phyloP scores from a whole-genome alignment of 202 grass and related monocot genomes.

The Schoenoplectus triqueter region DNA sequence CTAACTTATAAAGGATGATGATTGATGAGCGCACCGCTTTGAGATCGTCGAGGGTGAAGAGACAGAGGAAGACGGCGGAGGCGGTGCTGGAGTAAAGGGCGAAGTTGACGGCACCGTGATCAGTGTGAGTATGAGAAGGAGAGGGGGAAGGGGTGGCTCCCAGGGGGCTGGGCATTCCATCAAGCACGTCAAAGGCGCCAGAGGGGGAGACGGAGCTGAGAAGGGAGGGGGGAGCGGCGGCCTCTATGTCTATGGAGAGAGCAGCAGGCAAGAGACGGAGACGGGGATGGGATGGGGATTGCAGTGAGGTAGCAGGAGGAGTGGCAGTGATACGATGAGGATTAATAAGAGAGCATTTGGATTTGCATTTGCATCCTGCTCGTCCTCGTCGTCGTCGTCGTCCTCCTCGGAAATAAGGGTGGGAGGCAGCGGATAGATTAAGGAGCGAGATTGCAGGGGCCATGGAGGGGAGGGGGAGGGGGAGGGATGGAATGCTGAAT shows the following conservation, averaged over 20 bases:
- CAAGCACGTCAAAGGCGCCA: conserved; percentile 62
- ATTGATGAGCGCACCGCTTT: conserved; percentile 42
- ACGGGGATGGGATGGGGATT: neutral
- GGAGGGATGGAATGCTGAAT: too few species aligned
- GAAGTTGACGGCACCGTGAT: conserved; percentile 74
- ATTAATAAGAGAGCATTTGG: too few species aligned
- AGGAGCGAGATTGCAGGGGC: too few species aligned
- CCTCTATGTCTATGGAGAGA: neutral
- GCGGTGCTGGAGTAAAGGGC: conserved; percentile 71
- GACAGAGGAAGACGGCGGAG: conserved; percentile 64
- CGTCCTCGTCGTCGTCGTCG: too few species aligned
- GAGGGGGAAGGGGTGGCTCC: conserved; percentile 54
- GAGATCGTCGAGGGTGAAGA: conserved; percentile 76
- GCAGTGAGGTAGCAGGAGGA: neutral
- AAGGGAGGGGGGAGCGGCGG: neutral
- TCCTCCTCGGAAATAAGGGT: too few species aligned
- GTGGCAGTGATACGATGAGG: neutral
- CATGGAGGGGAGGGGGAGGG: too few species aligned
- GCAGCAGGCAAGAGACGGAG: neutral
- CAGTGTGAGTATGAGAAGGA: neutral
- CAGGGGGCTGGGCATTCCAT: conserved; percentile 64
- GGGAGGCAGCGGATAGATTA: too few species aligned
- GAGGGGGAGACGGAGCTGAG: neutral
- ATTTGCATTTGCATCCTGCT: too few species aligned
- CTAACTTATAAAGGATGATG: too few species aligned